A percentile compares a stretch with the other conserved stretches of the same genome.
Evolutionary conservation across 192 early-diverging fungal species (phyloP).

Genomic region (Neocallimastix lanati): DNA sequence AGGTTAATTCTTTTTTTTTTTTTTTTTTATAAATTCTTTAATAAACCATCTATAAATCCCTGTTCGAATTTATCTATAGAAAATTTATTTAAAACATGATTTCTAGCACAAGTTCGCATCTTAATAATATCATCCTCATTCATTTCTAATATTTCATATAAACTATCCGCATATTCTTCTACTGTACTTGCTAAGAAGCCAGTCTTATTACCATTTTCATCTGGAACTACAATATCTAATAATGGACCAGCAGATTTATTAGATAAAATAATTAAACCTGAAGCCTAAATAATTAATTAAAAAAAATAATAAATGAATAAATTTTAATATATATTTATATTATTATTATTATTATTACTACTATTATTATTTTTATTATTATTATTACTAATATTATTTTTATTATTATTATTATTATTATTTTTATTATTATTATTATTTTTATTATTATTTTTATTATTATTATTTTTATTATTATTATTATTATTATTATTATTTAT

Average conservation of each 20-base stretch:
- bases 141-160: constrained; percentile 23
- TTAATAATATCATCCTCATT: constrained; percentile 12
- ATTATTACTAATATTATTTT: too few relatives aligned
- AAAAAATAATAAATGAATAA: too few relatives aligned
- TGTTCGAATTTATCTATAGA: constrained; percentile 40
- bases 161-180: constrained; percentile 44
- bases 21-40: not conserved
- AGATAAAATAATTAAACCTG: constrained; percentile 60
- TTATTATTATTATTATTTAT: not conserved
- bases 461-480: not conserved
- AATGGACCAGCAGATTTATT: constrained; percentile 75
- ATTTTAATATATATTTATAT: too few relatives aligned
- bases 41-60: constrained; percentile 4
- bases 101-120: constrained; percentile 42
- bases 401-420: too few relatives aligned
- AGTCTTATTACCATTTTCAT: not conserved
- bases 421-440: too few relatives aligned
- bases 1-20: too few relatives aligned
- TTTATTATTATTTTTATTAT: not conserved
- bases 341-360: too few relatives aligned
- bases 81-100: constrained; percentile 42
- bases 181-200: constrained; percentile 38
- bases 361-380: too few relatives aligned
- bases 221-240: constrained; percentile 55
- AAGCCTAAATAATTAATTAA: too few relatives aligned